Conservation (phyloP, 106 monocot species). For the Allium cepa region DNA sequence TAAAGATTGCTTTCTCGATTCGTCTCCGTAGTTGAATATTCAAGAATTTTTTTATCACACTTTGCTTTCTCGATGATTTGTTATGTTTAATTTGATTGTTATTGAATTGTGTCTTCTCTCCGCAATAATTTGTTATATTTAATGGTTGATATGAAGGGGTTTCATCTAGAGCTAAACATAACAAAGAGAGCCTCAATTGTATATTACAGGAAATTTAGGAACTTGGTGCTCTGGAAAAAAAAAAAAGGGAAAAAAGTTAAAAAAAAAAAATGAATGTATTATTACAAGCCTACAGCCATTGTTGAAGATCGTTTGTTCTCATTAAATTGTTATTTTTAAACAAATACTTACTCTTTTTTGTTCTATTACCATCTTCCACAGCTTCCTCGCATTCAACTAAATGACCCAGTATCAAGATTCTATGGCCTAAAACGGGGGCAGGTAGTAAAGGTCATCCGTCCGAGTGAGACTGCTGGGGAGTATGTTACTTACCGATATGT, state of each 20-base stretch:
- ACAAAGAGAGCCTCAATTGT: too few species aligned
- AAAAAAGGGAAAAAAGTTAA: too few species aligned
- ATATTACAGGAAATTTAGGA: too few species aligned
- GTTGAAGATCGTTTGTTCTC: too few species aligned
- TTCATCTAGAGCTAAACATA: too few species aligned
- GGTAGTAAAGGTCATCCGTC: slow-evolving; percentile 64
- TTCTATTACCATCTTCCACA: slow-evolving; percentile 16
- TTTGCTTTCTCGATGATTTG: background rate
- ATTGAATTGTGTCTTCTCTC: background rate
- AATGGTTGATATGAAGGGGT: too few species aligned
- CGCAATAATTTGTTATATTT: background rate
- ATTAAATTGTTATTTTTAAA: too few species aligned
- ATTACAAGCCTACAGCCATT: background rate
- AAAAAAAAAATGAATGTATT: too few species aligned
- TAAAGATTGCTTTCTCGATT: too few species aligned
- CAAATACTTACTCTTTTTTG: background rate
- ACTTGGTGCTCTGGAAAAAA: too few species aligned
- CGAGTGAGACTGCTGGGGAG: slow-evolving; percentile 68
- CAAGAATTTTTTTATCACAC: background rate
- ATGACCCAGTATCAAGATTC: slow-evolving; percentile 57
- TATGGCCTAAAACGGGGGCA: slow-evolving; percentile 55
- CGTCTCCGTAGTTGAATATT: background rate
- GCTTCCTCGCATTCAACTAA: slow-evolving; percentile 62
- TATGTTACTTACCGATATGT: slow-evolving; percentile 60
- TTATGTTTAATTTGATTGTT: background rate